Conservation (phyloP, 495 filamentous ascomycete species). For the Penicillium fimorum region DNA sequence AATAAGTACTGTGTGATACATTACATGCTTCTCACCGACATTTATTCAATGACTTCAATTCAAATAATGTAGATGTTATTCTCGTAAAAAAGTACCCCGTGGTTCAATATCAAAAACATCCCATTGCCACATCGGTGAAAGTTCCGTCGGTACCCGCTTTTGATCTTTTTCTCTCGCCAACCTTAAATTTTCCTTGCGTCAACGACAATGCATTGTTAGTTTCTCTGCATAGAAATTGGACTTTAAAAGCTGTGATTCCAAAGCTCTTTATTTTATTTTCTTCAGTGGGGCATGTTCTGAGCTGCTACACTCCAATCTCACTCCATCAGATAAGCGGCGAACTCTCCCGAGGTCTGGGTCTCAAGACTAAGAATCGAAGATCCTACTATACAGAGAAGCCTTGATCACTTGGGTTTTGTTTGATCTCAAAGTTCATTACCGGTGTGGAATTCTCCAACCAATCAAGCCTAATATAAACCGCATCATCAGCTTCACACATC, state of each 20-base stretch:
- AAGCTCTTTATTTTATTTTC: not conserved
- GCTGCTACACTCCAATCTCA: not conserved
- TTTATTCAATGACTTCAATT: not conserved
- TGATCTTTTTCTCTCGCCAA: constrained; percentile 19
- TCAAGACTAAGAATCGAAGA: not conserved
- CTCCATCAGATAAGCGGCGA: constrained; percentile 2
- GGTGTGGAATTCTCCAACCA: not conserved
- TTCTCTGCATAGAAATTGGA: not conserved
- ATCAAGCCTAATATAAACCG: not conserved
- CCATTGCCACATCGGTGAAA: constrained; percentile 17
- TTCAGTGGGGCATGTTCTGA: not conserved
- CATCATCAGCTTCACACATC: constrained; percentile 5
- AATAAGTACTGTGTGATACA: not conserved
- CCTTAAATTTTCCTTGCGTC: constrained; percentile 25
- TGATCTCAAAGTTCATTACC: not conserved
- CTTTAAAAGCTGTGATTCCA: not conserved
- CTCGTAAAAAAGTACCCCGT: not conserved
- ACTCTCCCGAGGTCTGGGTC: not conserved
- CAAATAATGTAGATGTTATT: not conserved
- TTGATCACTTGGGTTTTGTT: not conserved
- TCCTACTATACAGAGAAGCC: not conserved
- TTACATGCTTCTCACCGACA: not conserved
- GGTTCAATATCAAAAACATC: not conserved
- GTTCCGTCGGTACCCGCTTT: constrained; percentile 34
- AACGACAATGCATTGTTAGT: constrained; percentile 24